Percentiles rank a stretch among this genome's conserved stretches.
Conservation (phyloP, 1,139 yeast species). For the Lodderomyces beijingensis region DNA sequence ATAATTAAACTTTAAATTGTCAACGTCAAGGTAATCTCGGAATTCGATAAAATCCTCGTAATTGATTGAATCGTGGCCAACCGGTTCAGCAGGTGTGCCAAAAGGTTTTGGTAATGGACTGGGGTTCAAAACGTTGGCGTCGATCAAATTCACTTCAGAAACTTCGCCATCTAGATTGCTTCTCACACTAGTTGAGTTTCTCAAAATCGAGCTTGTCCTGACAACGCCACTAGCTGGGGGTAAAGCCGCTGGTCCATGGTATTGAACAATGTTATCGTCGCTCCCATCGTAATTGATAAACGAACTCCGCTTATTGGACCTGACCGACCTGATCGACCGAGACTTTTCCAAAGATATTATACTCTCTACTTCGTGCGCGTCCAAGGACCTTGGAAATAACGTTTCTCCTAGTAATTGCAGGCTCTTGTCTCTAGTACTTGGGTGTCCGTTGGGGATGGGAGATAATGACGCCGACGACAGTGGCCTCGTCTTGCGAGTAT, state of each 20-base stretch:
- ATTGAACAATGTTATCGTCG: conserved; percentile 40
- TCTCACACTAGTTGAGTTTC: conserved; percentile 22
- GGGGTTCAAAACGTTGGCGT: conserved; percentile 9
- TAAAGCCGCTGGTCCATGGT: conserved; percentile 18
- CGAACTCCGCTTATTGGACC: conserved; percentile 38
- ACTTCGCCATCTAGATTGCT: conserved; percentile 14
- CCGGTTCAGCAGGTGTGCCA: background rate
- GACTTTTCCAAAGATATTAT: conserved; percentile 70
- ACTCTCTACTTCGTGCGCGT: conserved; percentile 65
- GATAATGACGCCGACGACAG: conserved; percentile 5
- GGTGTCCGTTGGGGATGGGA: conserved; percentile 7
- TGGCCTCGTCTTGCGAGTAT: background rate
- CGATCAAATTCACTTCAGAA: conserved; percentile 11
- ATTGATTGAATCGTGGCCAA: background rate
- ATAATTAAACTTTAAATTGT: conserved; percentile 30
- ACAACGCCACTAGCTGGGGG: conserved; percentile 16
- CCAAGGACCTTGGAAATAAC: conserved; percentile 65
- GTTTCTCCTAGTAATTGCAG: conserved; percentile 50
- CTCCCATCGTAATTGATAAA: conserved; percentile 46
- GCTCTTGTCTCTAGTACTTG: conserved; percentile 2
- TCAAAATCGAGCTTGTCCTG: conserved; percentile 49
- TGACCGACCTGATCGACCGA: conserved; percentile 52
- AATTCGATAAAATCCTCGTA: conserved; percentile 48
- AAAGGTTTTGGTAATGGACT: background rate
- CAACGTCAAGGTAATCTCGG: conserved; percentile 64